Evolutionary conservation across 2,329 filamentous ascomycete genomes (phyloP).

Genomic region (Colletotrichum abscissum): DNA sequence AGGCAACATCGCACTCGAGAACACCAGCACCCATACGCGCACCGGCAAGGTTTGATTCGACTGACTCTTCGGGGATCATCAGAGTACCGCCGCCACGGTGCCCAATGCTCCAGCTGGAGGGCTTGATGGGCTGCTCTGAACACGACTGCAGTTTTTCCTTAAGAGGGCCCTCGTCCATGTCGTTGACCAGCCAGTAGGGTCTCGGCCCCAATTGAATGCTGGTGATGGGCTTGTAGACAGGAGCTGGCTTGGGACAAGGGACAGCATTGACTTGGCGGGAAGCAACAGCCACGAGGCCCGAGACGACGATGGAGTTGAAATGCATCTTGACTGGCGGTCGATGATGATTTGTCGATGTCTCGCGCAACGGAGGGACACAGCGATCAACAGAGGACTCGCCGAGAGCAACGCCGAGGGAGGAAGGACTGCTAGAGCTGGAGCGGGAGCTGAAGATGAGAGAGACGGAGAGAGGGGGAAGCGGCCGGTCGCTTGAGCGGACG

Average conservation of each 20-base stretch:
- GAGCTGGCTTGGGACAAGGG: slow-evolving; percentile 23
- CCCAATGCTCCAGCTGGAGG: slow-evolving; percentile 68
- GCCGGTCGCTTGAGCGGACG: too few species aligned
- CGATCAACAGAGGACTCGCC: background rate
- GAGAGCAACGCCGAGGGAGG: background rate
- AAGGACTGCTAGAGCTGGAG: background rate
- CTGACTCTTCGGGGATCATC: slow-evolving; percentile 73
- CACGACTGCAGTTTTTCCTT: slow-evolving; percentile 71
- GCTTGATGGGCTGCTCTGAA: slow-evolving; percentile 61
- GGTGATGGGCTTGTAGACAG: slow-evolving; percentile 49
- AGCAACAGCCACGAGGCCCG: slow-evolving; percentile 42
- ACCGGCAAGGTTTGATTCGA: slow-evolving; percentile 69
- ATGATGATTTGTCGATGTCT: background rate
- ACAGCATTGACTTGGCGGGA: slow-evolving; percentile 27
- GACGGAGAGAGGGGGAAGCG: too few species aligned
- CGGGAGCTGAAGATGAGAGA: slow-evolving; percentile 10
- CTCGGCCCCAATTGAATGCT: slow-evolving; percentile 71
- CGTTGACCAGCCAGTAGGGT: slow-evolving; percentile 72
- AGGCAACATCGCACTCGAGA: slow-evolving; percentile 75
- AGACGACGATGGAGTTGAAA: slow-evolving; percentile 42
- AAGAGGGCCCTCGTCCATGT: slow-evolving; percentile 69
- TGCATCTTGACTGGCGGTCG: slow-evolving; percentile 43
- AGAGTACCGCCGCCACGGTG: slow-evolving; percentile 71
- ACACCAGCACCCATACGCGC: slow-evolving; percentile 76
- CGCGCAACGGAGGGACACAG: background rate